Base-by-base conservation (phyloP, 371 early-diverging fungal genomes). In the Parasitella parasitica region DNA sequence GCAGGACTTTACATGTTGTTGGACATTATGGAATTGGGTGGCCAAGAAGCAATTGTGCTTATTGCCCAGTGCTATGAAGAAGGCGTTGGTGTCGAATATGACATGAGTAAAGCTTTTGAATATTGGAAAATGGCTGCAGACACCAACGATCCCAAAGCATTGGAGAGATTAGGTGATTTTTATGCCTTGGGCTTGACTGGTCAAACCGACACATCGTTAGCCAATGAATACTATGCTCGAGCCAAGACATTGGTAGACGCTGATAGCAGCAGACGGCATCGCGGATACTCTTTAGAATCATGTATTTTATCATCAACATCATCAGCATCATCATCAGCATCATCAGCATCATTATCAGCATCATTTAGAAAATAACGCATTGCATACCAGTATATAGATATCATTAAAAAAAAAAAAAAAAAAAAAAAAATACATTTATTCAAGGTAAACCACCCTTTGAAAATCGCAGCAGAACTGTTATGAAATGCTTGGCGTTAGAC, bases 81-180 rank as follows among this genome's bases (percentile, higher is more conserved):
- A 46, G 70, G 73, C 8, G 41, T 66, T 11, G 64, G 73, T 8
- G 43, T 46, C 32, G 64, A 63, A 2, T 53, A 38, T 9, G 55
- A 69, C 30, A 39, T 66, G 54, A 26, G n/a, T 3, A 54, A 71
- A 41, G 73, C 76, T 4, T 32, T 69, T 9, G 35, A 34, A 1
- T 76, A 63, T 37, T 76, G 76, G 76, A 62, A 64, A 18, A 61
- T 64, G 54, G 73, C 76, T 15, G 73, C 69, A n/a, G 71, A 66
- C 2, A 46, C 59, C 39, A 61, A 68, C 16, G 63, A 70, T 38
- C 43, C 54, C 5, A 61, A 50, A 11, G 71, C 75, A 15, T 30
- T 71, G 0, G n/a, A 61, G 3, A 50, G 70, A 30, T 35, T 69
- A n/a, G 70, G 60, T 12, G 70, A 72, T n/a, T 61, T 59, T 54